Base-by-base conservation (phyloP, 768 basidiomycete species). In the Pleurotus eryngii region DNA sequence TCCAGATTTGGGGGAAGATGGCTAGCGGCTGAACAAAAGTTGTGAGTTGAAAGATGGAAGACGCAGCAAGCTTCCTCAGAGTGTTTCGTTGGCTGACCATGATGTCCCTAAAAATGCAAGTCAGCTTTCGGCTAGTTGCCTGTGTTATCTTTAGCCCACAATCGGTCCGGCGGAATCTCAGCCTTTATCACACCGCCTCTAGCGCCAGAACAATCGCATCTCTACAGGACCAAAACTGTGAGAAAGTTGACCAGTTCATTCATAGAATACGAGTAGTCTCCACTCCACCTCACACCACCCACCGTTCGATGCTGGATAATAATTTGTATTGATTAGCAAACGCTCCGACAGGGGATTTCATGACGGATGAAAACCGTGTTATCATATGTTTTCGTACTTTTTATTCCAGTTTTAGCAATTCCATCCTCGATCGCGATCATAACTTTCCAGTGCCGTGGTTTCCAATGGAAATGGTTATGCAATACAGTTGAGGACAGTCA, bases 61-160 rank as follows among this genome's bases (percentile, higher is more conserved):
- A 27, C 15, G 37, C n/a, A 30, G 27, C n/a, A 27, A 26, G 46
- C 46, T 26, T n/a, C 27, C 49, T 50, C 49, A 30, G 49, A 35
- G 20, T 38, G 49, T 50, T 50, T 50, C 37, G 49, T 30, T 50
- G 49, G 27, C 22, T 20, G 27, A n/a, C 24, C 49, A 35, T 45
- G 42, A 45, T 45, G 42, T 45, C 42, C 42, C 42, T 45, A 45
- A 45, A 35, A 45, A 45, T 45, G 42, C 42, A 35, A 35, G 30
- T 35, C 30, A 45, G 42, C 20, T 22, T n/a, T 30, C 49, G 27
- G n/a, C 49, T 35, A 24, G 30, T 35, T 12, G 26, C 49, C 20
- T 35, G 49, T 50, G 49, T 50, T 50, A 50, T 50, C 49, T 50
- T 50, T 50, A 50, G 49, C 49, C 49, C 49, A 35, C 30, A 27